A percentile compares a stretch with the other conserved stretches of the same genome.
phyloP scores from a whole-genome alignment of 192 early-diverging fungal genomes.

The Pilobolus umbonatus region DNA sequence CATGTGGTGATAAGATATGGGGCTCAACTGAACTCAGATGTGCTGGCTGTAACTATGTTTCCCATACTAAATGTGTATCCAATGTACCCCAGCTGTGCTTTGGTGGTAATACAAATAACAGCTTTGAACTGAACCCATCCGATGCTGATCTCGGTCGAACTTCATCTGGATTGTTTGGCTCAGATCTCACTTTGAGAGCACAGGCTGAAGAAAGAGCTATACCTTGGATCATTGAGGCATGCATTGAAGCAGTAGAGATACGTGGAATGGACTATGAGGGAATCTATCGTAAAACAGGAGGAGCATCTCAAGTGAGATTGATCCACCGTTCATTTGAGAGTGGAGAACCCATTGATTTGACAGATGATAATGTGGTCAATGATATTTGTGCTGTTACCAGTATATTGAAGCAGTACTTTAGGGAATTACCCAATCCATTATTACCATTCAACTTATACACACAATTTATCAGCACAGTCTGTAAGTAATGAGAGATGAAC shows the following conservation, averaged over 20 bases:
- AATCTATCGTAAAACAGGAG: constrained; percentile 77
- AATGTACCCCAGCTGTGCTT: constrained; percentile 33
- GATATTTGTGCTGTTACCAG: constrained; percentile 78
- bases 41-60: constrained; percentile 42
- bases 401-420: constrained; percentile 77
- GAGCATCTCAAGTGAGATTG: constrained; percentile 62
- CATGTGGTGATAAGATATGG: constrained; percentile 56
- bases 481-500: constrained; percentile 18
- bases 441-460: constrained; percentile 66
- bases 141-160: constrained; percentile 3
- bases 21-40: constrained; percentile 45
- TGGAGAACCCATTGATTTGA: constrained; percentile 44
- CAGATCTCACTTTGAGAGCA: constrained; percentile 48
- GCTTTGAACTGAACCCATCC: constrained; percentile 6
- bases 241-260: constrained; percentile 60
- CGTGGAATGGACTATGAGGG: constrained; percentile 69
- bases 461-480: constrained; percentile 56
- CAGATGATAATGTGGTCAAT: constrained; percentile 49
- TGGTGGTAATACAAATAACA: constrained; percentile 15
- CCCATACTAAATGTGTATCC: constrained; percentile 41
- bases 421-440: constrained; percentile 69
- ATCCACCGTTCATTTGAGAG: constrained; percentile 61
- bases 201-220: constrained; percentile 52
- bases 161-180: constrained; percentile 58
- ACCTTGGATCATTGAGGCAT: constrained; percentile 64